A percentile compares a stretch with the other conserved stretches of the same genome.
phyloP scores from a whole-genome alignment of 2,329 filamentous ascomycete genomes.

The Zymoseptoria crescenta region DNA sequence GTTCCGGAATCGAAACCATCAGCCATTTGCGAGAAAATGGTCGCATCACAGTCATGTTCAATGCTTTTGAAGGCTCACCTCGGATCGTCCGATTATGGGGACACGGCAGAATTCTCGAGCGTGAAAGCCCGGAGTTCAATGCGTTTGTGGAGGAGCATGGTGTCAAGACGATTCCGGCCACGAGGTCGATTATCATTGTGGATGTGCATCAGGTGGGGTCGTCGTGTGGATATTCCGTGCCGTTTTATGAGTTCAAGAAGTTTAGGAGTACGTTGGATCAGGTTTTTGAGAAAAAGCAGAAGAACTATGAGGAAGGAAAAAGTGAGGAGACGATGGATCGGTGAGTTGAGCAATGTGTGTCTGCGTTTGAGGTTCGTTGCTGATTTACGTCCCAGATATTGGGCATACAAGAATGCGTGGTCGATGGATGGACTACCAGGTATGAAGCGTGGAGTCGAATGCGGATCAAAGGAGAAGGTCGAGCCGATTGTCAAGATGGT shows the following conservation, averaged over 20 bases:
- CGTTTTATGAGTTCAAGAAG: constrained; percentile 38
- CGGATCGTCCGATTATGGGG: constrained; percentile 40
- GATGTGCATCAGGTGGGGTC: constrained; percentile 39
- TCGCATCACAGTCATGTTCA: constrained; percentile 36
- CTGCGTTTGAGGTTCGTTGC: not conserved
- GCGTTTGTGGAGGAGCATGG: constrained; percentile 29
- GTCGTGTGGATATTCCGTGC: constrained; percentile 38
- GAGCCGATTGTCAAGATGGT: constrained; percentile 39
- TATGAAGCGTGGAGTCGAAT: constrained; percentile 34
- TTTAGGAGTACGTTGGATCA: constrained; percentile 36
- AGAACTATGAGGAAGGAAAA: constrained; percentile 30
- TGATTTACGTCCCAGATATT: constrained; percentile 28
- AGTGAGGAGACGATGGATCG: constrained; percentile 35
- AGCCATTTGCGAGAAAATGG: constrained; percentile 40
- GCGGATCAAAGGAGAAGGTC: constrained; percentile 31
- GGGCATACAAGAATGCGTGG: constrained; percentile 38
- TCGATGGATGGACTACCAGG: constrained; percentile 40
- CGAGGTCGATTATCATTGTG: constrained; percentile 34
- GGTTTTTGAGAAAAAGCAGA: constrained; percentile 34
- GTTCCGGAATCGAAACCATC: constrained; percentile 38
- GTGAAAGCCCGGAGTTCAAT: constrained; percentile 28
- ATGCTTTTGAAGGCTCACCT: constrained; percentile 36
- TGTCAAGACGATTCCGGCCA: constrained; percentile 32
- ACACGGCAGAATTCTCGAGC: constrained; percentile 31
- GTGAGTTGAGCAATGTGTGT: constrained; percentile 12